A percentile compares a stretch with the other conserved stretches of the same genome.
Evolutionary conservation across 441 rosid species (phyloP).

Genomic region (Theobroma grandiflorum): DNA sequence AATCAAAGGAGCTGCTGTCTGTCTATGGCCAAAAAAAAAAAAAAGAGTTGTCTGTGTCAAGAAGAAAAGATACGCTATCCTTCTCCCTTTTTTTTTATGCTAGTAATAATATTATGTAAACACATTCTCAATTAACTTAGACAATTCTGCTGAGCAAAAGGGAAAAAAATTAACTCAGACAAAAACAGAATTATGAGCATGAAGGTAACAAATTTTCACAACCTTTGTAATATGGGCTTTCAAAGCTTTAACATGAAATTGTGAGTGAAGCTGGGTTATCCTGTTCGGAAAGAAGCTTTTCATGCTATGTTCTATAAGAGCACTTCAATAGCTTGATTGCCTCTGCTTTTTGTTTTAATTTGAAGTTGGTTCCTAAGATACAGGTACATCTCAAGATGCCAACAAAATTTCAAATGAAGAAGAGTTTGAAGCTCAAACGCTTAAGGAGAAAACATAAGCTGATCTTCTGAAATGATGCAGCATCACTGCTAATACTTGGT

Average conservation of each 20-base stretch:
- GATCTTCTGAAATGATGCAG: too few species aligned
- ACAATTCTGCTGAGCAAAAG: too few species aligned
- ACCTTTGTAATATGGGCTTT: neutral
- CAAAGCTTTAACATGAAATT: neutral
- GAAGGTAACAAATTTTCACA: neutral
- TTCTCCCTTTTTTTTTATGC: too few species aligned
- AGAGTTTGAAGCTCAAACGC: constrained; percentile 61
- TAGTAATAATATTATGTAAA: neutral
- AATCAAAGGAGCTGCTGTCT: too few species aligned
- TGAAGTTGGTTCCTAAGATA: neutral
- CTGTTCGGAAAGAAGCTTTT: neutral
- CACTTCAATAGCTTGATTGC: neutral
- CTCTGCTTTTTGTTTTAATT: constrained; percentile 10
- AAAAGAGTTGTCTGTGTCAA: too few species aligned
- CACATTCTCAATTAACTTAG: neutral
- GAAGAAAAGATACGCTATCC: too few species aligned
- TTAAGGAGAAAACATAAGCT: constrained; percentile 50
- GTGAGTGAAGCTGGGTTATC: neutral
- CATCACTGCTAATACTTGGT: neutral
- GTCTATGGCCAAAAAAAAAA: too few species aligned
- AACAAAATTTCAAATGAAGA: constrained; percentile 61
- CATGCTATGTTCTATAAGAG: neutral
- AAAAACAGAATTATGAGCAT: neutral
- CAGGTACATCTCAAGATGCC: constrained; percentile 44
- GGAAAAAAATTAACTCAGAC: neutral